Conservation (phyloP, 2,329 filamentous ascomycete genomes). For the Xylariomycetidae sp. region DNA sequence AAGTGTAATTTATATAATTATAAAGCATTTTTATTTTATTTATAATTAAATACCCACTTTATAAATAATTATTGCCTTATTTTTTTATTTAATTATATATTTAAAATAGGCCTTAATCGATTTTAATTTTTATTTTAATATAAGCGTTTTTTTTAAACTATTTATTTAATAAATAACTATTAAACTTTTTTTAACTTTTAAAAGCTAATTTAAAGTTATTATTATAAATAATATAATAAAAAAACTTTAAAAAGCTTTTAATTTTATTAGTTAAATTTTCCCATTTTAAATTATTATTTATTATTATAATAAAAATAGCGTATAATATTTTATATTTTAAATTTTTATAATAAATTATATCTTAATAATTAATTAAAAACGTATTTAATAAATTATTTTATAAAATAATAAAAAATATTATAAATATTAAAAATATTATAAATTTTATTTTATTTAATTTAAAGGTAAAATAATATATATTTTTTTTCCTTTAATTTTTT, state of each 20-base stretch:
- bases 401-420: background rate
- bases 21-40: too few species aligned
- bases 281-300: background rate
- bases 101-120: too few species aligned
- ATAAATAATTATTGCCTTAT: too few species aligned
- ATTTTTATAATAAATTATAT: background rate
- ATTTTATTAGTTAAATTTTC: too few species aligned
- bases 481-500: background rate
- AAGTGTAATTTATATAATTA: background rate
- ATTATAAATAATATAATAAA: background rate
- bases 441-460: background rate
- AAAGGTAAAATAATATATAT: background rate
- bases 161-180: too few species aligned
- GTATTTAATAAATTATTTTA: background rate
- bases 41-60: too few species aligned
- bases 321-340: background rate
- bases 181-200: background rate
- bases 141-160: too few species aligned
- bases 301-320: background rate
- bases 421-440: conserved; percentile 1
- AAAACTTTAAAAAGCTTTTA: background rate
- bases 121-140: too few species aligned
- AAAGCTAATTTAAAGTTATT: background rate
- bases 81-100: too few species aligned
- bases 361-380: background rate